A percentile compares a stretch with the other conserved stretches of the same genome.
These are phyloP conservation scores for Rhynchospora breviuscula DNA, from an alignment of 176 grass and related monocot genomes.

Conservation along the genomic window DNA sequence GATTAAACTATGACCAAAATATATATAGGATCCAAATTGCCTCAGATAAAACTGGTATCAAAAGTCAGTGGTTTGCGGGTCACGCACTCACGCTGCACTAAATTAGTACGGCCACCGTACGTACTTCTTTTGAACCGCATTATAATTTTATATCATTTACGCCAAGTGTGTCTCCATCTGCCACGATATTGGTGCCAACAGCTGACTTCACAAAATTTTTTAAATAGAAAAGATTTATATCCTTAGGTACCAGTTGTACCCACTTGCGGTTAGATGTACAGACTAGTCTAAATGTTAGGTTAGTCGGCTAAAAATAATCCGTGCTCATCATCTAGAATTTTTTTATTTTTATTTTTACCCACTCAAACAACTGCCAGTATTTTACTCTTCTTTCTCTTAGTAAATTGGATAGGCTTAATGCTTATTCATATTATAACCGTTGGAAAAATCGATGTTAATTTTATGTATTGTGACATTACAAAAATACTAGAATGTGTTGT, in stretches of 20 bases:
- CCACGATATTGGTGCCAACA: neutral
- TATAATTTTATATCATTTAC: neutral
- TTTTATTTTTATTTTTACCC: neutral
- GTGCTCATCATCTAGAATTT: neutral
- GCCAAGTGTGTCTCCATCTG: neutral
- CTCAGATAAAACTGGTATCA: neutral
- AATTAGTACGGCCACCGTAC: conserved; percentile 6
- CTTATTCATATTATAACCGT: no score
- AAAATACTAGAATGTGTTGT: no score
- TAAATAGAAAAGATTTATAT: neutral
- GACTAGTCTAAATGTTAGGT: neutral
- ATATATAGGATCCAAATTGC: neutral
- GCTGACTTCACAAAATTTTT: neutral
- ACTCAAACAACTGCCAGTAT: neutral
- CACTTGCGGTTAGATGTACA: neutral
- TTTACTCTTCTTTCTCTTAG: neutral
- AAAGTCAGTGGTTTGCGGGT: neutral
- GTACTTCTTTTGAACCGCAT: neutral
- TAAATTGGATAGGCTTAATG: no score
- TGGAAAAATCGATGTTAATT: no score
- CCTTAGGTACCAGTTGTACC: conserved; percentile 1
- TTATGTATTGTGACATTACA: no score
- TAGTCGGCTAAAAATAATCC: neutral
- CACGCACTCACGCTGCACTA: neutral
- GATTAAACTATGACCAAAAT: neutral